phyloP scores from a whole-genome alignment of 139 green algal genomes.

The Coccomyxa sp. region DNA sequence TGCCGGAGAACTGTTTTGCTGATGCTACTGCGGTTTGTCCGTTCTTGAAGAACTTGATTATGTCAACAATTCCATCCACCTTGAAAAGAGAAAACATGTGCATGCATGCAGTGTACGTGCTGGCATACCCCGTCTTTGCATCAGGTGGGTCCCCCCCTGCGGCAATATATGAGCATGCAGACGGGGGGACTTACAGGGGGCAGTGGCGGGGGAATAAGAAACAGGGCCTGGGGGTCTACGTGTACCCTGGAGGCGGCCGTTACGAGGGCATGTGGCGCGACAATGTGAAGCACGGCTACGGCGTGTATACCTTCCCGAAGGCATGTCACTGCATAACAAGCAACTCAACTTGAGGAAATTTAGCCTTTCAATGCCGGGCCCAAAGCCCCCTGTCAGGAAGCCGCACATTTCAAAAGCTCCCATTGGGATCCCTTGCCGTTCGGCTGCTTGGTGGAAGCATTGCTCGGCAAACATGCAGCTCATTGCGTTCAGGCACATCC shows the following conservation, averaged over 20 bases:
- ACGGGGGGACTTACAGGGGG: slow-evolving; percentile 70
- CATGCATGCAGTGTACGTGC: slow-evolving; percentile 24
- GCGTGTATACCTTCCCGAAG: slow-evolving; percentile 77
- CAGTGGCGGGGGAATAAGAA: slow-evolving; percentile 74
- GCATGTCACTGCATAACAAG: slow-evolving; percentile 10
- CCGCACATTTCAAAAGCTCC: too few species aligned
- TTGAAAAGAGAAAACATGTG: background rate
- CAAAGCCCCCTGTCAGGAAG: background rate
- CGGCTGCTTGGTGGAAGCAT: too few species aligned
- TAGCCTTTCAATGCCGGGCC: background rate
- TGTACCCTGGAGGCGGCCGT: slow-evolving; percentile 58
- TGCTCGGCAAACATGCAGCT: too few species aligned
- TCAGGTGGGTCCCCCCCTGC: slow-evolving; percentile 56
- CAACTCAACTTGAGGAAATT: background rate
- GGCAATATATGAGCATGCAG: slow-evolving; percentile 58
- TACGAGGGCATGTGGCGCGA: slow-evolving; percentile 81
- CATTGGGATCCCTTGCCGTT: too few species aligned
- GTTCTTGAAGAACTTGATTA: too few species aligned
- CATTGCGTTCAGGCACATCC: too few species aligned
- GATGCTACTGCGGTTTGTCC: too few species aligned
- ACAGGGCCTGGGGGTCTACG: slow-evolving; percentile 72
- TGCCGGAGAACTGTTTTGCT: too few species aligned
- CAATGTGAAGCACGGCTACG: slow-evolving; percentile 70
- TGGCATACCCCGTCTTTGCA: slow-evolving; percentile 46
- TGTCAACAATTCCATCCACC: too few species aligned